Base-by-base conservation (phyloP, 169 alveolate genomes). In the Eimeria brunetti region DNA sequence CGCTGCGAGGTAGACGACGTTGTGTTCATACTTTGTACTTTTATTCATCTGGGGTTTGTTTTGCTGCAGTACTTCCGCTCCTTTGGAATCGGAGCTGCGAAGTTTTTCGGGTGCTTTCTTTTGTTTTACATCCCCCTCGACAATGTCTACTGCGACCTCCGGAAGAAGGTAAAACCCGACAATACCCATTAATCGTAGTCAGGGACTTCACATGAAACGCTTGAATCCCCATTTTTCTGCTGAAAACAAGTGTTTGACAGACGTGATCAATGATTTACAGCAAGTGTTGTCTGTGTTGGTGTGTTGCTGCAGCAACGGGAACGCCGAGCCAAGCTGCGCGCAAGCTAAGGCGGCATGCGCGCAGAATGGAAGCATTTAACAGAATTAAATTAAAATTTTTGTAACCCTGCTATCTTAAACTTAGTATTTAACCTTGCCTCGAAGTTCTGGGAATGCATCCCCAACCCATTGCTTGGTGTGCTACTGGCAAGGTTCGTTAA, bases 61-160 rank as follows among this genome's bases (percentile, higher is more conserved):
- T 11, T 85, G 67, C 78, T n/a, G 36, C 91, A 85, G 91, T 85
- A 85, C 41, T 20, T 85, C 76, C 46, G 44, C 9, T 58, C 91
- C 38, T 85, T 85, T 69, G 91, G 80, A 53, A 85, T 85, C 16
- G 91, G 81, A 38, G 91, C 91, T 27, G 91, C 91, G 14, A 85
- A 85, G 60, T 41, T 85, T 60, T 60, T 58, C 22, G 91, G 91
- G 12, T 56, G 91, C 62, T 85, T 85, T 30, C 91, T 85, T 27
- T 78, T 85, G 53, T 85, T 85, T 30, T 85, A 85, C 49, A 44
- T 85, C 44, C 91, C 91, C 49, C 91, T 85, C 80, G 91, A 85
- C 58, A 60, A 60, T 30, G 80, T 85, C 4, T 85, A 85, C 78
- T 85, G 91, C 91, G 44, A 85, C 60, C 91, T 85, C 46, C 80